phyloP scores from a whole-genome alignment of 2,329 filamentous ascomycete genomes.

The Thielaviopsis musarum region DNA sequence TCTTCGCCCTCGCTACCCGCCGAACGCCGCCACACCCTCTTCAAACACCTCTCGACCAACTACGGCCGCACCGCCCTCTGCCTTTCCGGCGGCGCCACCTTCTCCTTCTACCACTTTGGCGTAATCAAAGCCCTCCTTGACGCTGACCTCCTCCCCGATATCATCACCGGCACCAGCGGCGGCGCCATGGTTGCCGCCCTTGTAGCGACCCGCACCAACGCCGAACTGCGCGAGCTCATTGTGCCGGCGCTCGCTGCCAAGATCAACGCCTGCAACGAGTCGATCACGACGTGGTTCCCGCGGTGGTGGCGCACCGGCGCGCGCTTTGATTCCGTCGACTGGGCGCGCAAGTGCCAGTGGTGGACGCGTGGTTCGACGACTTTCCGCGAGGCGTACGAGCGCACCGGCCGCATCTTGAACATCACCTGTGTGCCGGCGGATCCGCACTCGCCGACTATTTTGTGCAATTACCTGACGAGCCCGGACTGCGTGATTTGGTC shows the following conservation, averaged over 20 bases:
- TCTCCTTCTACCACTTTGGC: constrained; percentile 94
- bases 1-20: constrained; percentile 6
- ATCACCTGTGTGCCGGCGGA: constrained; percentile 92
- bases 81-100: constrained; percentile 80
- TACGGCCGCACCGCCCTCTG: constrained; percentile 86
- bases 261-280: constrained; percentile 74
- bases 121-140: constrained; percentile 82
- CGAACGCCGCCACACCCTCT: constrained; percentile 32
- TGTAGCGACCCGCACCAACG: constrained; percentile 76
- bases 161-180: constrained; percentile 92
- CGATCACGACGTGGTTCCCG: constrained; percentile 55
- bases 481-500: constrained; percentile 99
- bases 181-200: constrained; percentile 80
- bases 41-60: constrained; percentile 80
- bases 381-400: constrained; percentile 84
- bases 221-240: constrained; percentile 71
- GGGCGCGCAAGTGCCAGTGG: constrained; percentile 75
- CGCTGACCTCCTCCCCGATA: constrained; percentile 68
- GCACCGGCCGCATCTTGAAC: constrained; percentile 87
- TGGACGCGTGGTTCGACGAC: constrained; percentile 84
- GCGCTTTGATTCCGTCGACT: constrained; percentile 83
- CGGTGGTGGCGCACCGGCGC: constrained; percentile 90
- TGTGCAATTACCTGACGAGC: constrained; percentile 88
- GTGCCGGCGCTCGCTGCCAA: constrained; percentile 72
- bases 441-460: constrained; percentile 77